Percentiles rank a stretch among this genome's conserved stretches.
Evolutionary conservation across 2,329 filamentous ascomycete genomes (phyloP).

Genomic region (Pseudogymnoascus verrucosus): DNA sequence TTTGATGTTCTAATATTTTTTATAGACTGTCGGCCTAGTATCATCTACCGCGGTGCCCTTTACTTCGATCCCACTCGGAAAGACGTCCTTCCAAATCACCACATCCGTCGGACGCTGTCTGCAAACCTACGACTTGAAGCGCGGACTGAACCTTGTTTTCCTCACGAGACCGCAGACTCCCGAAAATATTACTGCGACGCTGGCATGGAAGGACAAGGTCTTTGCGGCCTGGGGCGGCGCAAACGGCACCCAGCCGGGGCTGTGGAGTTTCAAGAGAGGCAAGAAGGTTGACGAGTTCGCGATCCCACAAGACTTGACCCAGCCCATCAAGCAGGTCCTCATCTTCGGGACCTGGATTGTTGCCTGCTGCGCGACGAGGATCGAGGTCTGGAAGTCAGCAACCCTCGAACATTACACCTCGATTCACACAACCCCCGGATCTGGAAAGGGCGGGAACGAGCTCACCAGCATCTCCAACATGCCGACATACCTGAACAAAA

Average conservation of each 20-base stretch:
- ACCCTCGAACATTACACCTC: constrained; percentile 88
- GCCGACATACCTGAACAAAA: constrained; percentile 94
- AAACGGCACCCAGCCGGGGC: constrained; percentile 45
- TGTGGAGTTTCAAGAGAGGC: constrained; percentile 90
- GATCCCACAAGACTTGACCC: constrained; percentile 53
- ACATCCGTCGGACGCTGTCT: constrained; percentile 85
- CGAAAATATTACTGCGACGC: constrained; percentile 73
- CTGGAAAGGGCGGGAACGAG: constrained; percentile 51
- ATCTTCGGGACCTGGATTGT: constrained; percentile 90
- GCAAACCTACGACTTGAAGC: constrained; percentile 91
- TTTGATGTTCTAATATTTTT: constrained; percentile 16
- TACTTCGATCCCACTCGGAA: constrained; percentile 78
- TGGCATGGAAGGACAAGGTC: constrained; percentile 78
- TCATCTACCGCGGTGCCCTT: constrained; percentile 88
- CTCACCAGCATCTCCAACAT: constrained; percentile 77
- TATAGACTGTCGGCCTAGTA: constrained; percentile 81
- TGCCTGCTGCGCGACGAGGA: constrained; percentile 62
- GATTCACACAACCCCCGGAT: constrained; percentile 50
- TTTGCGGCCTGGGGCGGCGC: constrained; percentile 81
- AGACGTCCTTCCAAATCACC: constrained; percentile 94
- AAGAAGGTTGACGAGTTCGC: constrained; percentile 73
- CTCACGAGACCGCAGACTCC: constrained; percentile 87
- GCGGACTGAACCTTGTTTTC: constrained; percentile 86
- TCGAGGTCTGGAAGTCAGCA: constrained; percentile 83
- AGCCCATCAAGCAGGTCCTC: constrained; percentile 69